Percentiles rank a stretch among this genome's conserved stretches.
phyloP scores from a whole-genome alignment of 2,329 filamentous ascomycete genomes.

The Monosporascus sp. region DNA sequence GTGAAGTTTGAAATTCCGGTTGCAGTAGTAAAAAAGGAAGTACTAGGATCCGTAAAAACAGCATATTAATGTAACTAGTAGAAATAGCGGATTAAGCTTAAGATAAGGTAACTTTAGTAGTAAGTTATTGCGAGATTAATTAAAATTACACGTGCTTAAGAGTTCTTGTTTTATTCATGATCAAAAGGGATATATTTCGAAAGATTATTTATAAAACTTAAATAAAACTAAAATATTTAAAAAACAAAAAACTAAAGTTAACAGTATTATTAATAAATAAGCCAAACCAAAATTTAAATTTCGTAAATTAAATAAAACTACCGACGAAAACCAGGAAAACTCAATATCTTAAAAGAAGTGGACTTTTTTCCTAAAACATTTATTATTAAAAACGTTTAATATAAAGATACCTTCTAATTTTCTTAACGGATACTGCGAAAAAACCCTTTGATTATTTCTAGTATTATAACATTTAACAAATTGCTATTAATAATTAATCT shows the following conservation, averaged over 20 bases:
- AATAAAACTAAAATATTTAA: background rate
- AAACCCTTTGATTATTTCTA: background rate
- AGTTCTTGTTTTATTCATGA: background rate
- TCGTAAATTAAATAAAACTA: background rate
- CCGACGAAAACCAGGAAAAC: background rate
- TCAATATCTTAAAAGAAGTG: background rate
- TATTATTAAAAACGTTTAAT: background rate
- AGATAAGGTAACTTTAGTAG: too few species aligned
- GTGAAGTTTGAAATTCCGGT: background rate
- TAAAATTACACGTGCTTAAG: background rate
- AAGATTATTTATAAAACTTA: background rate
- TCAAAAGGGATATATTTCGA: too few species aligned
- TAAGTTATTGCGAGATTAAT: background rate
- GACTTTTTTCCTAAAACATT: background rate
- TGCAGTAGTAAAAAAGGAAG: background rate
- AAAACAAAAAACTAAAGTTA: background rate
- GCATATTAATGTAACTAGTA: background rate
- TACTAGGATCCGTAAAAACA: background rate
- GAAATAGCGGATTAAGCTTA: background rate
- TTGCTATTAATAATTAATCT: background rate
- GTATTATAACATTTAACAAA: conserved; percentile 1
- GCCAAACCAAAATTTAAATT: too few species aligned
- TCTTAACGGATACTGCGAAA: background rate
- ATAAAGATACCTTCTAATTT: background rate
- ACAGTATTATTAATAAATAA: background rate